Conservation (phyloP, 371 early-diverging fungal genomes). For the Rhizomucor pusillus region DNA sequence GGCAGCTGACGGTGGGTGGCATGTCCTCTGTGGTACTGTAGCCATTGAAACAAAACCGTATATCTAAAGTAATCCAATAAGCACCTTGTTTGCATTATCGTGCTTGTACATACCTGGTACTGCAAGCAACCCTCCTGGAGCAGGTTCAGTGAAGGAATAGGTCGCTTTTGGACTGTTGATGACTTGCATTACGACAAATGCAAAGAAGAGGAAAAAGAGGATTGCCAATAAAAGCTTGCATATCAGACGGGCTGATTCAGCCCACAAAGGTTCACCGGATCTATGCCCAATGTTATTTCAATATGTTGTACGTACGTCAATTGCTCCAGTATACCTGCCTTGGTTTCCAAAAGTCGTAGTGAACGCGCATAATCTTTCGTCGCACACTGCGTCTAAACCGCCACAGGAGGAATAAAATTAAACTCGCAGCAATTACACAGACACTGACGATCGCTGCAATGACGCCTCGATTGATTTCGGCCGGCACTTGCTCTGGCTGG, state of each 20-base stretch:
- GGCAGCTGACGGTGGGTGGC: constrained; percentile 14
- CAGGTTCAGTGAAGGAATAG: constrained; percentile 5
- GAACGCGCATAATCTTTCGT: constrained; percentile 8
- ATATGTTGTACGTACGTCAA: not conserved
- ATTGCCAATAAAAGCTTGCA: constrained; percentile 17
- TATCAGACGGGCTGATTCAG: constrained; percentile 23
- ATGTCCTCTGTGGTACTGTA: constrained; percentile 2
- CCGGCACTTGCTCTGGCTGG: not conserved
- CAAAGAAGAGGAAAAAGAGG: constrained; percentile 23
- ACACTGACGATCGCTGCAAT: constrained; percentile 19
- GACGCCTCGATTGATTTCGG: constrained; percentile 10
- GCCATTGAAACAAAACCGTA: constrained; percentile 26
- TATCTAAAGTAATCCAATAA: constrained; percentile 5
- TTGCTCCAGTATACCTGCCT: constrained; percentile 7
- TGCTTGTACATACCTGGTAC: constrained; percentile 12
- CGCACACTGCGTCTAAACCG: constrained; percentile 8
- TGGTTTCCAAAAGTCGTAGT: constrained; percentile 22
- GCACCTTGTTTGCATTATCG: not conserved
- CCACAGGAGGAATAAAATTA: constrained; percentile 13
- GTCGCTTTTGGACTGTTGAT: constrained; percentile 24
- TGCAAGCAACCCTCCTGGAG: constrained; percentile 9
- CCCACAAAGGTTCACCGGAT: constrained; percentile 34
- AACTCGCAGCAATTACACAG: not conserved
- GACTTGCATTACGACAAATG: constrained; percentile 23
- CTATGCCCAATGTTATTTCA: constrained; percentile 3